Evolutionary conservation across 345 rosid species (phyloP), one percentile per base, ranked within the genome.

Genomic region (Mallotus nudiflorus): DNA sequence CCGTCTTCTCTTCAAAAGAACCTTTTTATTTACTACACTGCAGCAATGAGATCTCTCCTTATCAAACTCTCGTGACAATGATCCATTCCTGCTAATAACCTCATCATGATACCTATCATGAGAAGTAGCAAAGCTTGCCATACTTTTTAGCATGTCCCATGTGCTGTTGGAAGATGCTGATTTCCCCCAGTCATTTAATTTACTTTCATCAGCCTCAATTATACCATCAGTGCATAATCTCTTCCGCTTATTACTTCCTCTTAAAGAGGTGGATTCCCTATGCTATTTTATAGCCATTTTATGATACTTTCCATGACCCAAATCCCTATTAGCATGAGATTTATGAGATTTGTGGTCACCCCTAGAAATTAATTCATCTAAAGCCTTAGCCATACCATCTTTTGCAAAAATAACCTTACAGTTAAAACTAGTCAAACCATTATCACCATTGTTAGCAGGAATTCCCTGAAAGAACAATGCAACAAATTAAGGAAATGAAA

Each of bases 41-140:
- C 40, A 74, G 27, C 91, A 84, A 66, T 63, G 76, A 64, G 96
- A 88, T 55, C 85, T 77, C 53, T 82, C 91, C 80, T 85, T 84
- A 33, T 33, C 82, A 80, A 33, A 51, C 72, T 84, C 87, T 60
- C 16, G 73, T 8, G 88, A 79, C 73, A 73, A 70, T 51, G 90
- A 88, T 79, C 87, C 78, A 53, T 75, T 80, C 79, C 79, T 79
- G 70, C 12, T 44, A 66, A 65, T 54, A 72, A 62, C 69, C 62
- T 77, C 83, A 51, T 79, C 84, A 73, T 51, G 50, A 50, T 72
- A 77, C 75, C 81, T 80, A 35, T 80, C 81, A 56, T 39, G 52
- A 40, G 75, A 73, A 2, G 78, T 85, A 48, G 85, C n/a, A n/a
- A n/a, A 90, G 25, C 9, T 57, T 13, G 45, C 78, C 19, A 75